Evolutionary conservation across 116 monocot species (phyloP), one percentile per base, ranked within the genome.

Genomic region (Trichopus zeylanicus): DNA sequence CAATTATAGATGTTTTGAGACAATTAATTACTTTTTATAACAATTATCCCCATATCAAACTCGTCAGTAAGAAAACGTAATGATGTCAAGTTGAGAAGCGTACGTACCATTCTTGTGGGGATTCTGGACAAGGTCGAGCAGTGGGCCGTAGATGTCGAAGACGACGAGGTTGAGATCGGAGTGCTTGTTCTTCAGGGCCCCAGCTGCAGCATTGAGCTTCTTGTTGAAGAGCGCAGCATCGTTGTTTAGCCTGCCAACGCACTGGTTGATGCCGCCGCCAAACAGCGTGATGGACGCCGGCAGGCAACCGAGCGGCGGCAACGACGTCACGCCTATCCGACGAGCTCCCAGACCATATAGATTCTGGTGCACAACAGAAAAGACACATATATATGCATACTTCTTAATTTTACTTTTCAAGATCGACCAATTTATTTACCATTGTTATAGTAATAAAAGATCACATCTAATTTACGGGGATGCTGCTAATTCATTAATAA

Each of bases 221-320:
- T 37, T 67, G 70, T 85, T 85, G 73, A 80, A 85, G 24, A 51
- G 24, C 24, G 64, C 10, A 0, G 85, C 72, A 18, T 85, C 80
- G 16, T 61, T 73, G 70, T 85, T 85, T 24, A 80, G 73, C 24
- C 76, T 70, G 19, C 51, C 70, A 0, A 80, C 70, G 26, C 85
- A 85, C 35, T 23, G n/a, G 61, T 67, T 67, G 46, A 32, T 67
- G 11, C 84, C 73, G 3, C 29, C 73, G 29, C 85, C 85, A 11
- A 81, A 86, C 26, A 86, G 74, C 0, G 86, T 86, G 46, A 86
- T 72, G 49, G 78, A 58, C 12, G 86, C 86, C 4, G 86, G 86
- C 24, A 86, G 57, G 69, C 86, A 86, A 23, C 81, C 86, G 6
- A 78, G 27, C 1, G 86, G 86, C 22, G 86, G 86, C 57, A 86